phyloP scores from a whole-genome alignment of 2,329 filamentous ascomycete species.

The Phyllosticta citrichinensis region DNA sequence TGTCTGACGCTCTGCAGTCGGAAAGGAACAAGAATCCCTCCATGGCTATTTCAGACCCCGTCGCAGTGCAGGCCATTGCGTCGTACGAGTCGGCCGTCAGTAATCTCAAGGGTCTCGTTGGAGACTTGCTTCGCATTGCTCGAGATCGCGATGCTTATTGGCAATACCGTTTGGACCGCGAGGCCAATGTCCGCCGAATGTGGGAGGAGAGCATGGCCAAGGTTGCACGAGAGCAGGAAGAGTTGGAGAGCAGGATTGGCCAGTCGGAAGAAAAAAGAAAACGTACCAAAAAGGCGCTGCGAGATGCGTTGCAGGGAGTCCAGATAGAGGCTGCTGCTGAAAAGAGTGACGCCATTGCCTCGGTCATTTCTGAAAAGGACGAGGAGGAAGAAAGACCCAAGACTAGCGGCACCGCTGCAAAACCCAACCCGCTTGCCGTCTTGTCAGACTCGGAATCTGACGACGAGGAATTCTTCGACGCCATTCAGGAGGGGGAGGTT shows the following conservation, averaged over 20 bases:
- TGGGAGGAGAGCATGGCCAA: conserved; percentile 99
- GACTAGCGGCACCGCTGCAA: conserved; percentile 36
- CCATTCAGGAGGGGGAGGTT: conserved; percentile 85
- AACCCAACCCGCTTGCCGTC: conserved; percentile 55
- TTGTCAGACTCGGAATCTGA: conserved; percentile 64
- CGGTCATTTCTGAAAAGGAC: conserved; percentile 23
- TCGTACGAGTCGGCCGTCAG: conserved; percentile 86
- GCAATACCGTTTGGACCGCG: conserved; percentile 88
- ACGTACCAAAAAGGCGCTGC: conserved; percentile 78
- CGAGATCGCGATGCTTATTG: conserved; percentile 92
- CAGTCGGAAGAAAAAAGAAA: conserved; percentile 86
- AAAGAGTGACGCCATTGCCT: conserved; percentile 11
- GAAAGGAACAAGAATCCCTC: conserved; percentile 62
- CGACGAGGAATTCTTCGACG: conserved; percentile 94
- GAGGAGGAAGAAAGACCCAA: conserved; percentile 12
- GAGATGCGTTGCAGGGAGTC: conserved; percentile 64
- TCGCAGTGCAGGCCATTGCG: conserved; percentile 63
- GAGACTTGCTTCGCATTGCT: conserved; percentile 82
- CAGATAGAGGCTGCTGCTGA: conserved; percentile 16
- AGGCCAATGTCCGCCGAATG: conserved; percentile 83
- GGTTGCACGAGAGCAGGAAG: conserved; percentile 89
- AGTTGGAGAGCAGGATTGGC: conserved; percentile 75
- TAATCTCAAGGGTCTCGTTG: conserved; percentile 74
- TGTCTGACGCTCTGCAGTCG: conserved; percentile 68
- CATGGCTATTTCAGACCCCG: conserved; percentile 64